phyloP scores from a whole-genome alignment of 176 grass and related monocot species.

The Poa pratensis region DNA sequence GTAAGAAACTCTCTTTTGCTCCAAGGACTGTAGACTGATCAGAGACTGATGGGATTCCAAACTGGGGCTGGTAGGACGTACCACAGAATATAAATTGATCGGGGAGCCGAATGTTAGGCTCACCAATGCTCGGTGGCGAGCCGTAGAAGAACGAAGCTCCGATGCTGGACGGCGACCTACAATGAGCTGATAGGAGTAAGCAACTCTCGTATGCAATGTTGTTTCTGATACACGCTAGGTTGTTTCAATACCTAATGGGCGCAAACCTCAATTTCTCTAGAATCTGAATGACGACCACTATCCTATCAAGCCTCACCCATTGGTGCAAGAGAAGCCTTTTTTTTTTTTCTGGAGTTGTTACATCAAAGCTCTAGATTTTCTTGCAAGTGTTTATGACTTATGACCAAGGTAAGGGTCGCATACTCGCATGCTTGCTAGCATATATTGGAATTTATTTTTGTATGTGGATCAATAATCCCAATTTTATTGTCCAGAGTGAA shows the following conservation, averaged over 20 bases:
- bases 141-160: background rate
- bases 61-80: background rate
- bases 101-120: background rate
- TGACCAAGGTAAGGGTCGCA: background rate
- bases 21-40: background rate
- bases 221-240: slow-evolving; percentile 35
- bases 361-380: background rate
- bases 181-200: background rate
- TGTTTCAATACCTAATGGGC: slow-evolving; percentile 89
- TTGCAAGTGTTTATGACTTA: background rate
- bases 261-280: slow-evolving; percentile 91
- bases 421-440: background rate
- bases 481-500: slow-evolving; percentile 53
- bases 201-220: no score
- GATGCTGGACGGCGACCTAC: background rate
- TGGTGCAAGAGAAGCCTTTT: no score
- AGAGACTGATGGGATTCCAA: background rate
- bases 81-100: background rate
- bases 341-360: no score
- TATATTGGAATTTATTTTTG: background rate
- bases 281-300: slow-evolving; percentile 80
- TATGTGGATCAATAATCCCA: slow-evolving; percentile 56
- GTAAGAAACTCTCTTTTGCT: no score
- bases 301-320: slow-evolving; percentile 15
- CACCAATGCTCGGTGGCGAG: background rate